Evolutionary conservation across 805 yeast species (phyloP).

Genomic region (Groenewaldozyma salmanticensis): DNA sequence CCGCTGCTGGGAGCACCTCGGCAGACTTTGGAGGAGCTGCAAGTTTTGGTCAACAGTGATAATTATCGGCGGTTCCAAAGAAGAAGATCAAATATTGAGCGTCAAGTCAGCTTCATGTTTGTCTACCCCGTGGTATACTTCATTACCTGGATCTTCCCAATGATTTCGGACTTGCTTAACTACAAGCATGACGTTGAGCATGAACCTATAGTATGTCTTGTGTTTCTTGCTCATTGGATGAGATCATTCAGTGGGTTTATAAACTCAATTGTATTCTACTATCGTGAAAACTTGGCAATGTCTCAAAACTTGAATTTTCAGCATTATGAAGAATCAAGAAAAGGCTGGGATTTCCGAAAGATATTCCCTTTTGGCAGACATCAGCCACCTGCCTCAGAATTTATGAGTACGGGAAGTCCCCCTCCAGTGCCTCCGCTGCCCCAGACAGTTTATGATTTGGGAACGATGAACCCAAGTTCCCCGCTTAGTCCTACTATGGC

Average conservation of each 20-base stretch:
- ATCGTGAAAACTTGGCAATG: conserved; percentile 48
- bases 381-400: too few relatives aligned
- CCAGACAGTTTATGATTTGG: too few relatives aligned
- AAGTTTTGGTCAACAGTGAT: conserved; percentile 26
- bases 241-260: conserved; percentile 73
- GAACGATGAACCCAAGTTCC: too few relatives aligned
- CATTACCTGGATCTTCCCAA: conserved; percentile 73
- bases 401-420: too few relatives aligned
- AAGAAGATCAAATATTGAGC: conserved; percentile 55
- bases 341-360: too few relatives aligned
- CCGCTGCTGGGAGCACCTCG: not conserved
- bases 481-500: too few relatives aligned
- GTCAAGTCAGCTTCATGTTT: conserved; percentile 68
- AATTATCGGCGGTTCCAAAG: conserved; percentile 50
- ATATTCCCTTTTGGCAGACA: too few relatives aligned
- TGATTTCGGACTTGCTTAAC: conserved; percentile 43
- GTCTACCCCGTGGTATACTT: conserved; percentile 77
- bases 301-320: too few relatives aligned
- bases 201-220: conserved; percentile 49
- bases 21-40: not conserved
- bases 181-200: conserved; percentile 4
- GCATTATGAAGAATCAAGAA: too few relatives aligned
- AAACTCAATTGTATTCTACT: conserved; percentile 63
- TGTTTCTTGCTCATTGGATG: conserved; percentile 54
- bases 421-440: too few relatives aligned